phyloP scores from a whole-genome alignment of 176 grass and related monocot species.

The Avena eriantha region DNA sequence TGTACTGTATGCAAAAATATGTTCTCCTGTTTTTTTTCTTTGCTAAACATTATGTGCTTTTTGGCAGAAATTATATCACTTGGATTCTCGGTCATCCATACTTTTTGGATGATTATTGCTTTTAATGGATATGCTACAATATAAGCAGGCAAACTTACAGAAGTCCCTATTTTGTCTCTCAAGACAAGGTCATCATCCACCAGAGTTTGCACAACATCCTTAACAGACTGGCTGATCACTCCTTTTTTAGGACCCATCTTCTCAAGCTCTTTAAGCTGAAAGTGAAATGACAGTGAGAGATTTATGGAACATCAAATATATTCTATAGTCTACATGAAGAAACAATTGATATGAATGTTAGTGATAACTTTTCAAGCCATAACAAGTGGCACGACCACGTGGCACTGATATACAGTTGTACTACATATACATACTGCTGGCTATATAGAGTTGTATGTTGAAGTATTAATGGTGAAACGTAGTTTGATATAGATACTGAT shows the following conservation, averaged over 20 bases:
- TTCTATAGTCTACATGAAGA: background rate
- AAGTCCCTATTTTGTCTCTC: conserved; percentile 98
- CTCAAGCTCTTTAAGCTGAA: conserved; percentile 96
- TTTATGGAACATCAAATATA: conserved; percentile 26
- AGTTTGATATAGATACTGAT: background rate
- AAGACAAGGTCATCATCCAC: conserved; percentile 99
- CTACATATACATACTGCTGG: background rate
- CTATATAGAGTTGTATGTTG: conserved; percentile 2
- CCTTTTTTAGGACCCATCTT: conserved; percentile 96
- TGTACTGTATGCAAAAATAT: conserved; percentile 27
- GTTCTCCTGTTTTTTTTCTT: background rate
- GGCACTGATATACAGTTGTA: background rate
- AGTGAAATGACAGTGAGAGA: background rate
- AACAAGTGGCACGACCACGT: background rate
- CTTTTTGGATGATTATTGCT: conserved; percentile 96
- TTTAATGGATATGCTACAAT: conserved; percentile 72
- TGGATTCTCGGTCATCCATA: conserved; percentile 90
- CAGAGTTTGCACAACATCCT: conserved; percentile 95
- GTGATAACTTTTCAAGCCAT: conserved; percentile 12
- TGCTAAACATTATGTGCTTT: conserved; percentile 17
- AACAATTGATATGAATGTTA: background rate
- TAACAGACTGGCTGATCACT: conserved; percentile 94
- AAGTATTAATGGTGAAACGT: background rate
- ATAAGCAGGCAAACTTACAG: conserved; percentile 56
- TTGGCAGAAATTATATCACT: conserved; percentile 90